These are phyloP conservation scores for Microbotryum silenes-acaulis DNA, from an alignment of 1,284 basidiomycete species.

Conservation along the genomic window DNA sequence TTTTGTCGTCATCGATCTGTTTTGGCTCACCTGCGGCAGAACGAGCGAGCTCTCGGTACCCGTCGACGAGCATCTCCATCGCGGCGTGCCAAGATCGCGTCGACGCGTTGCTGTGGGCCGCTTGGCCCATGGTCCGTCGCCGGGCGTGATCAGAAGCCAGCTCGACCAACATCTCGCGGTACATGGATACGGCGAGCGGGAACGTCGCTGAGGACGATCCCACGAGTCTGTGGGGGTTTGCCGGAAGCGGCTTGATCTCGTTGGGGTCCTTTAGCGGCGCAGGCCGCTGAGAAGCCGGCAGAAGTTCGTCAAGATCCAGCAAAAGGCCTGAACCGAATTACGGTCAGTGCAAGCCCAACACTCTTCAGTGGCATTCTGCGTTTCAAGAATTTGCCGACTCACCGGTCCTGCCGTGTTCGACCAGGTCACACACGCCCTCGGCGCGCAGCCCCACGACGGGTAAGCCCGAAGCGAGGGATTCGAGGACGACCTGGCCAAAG, in stretches of 20 bases:
- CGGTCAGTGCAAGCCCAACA: no score
- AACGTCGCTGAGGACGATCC: constrained; percentile 38
- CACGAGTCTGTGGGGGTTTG: constrained; percentile 24
- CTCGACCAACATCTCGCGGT: constrained; percentile 44
- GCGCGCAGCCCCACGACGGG: constrained; percentile 52
- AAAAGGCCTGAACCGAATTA: constrained; percentile 10
- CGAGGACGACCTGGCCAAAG: constrained; percentile 52
- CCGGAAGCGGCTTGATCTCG: constrained; percentile 35
- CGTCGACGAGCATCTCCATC: constrained; percentile 50
- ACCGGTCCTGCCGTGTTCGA: constrained; percentile 46
- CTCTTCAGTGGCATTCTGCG: no score
- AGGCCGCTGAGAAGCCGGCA: neutral
- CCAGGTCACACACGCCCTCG: constrained; percentile 52
- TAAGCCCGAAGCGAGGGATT: constrained; percentile 50
- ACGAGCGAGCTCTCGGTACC: constrained; percentile 43
- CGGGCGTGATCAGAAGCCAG: constrained; percentile 40
- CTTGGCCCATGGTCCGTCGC: constrained; percentile 44
- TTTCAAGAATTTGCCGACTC: neutral
- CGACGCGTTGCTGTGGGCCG: constrained; percentile 40
- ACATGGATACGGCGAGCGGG: constrained; percentile 41
- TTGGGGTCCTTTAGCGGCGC: constrained; percentile 32
- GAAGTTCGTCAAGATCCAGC: constrained; percentile 23
- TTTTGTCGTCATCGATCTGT: neutral
- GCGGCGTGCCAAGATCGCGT: constrained; percentile 50
- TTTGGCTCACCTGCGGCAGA: constrained; percentile 5